A percentile compares a stretch with the other conserved stretches of the same genome.
Evolutionary conservation across 768 basidiomycete genomes (phyloP).

Genomic region (Terana coerulea): DNA sequence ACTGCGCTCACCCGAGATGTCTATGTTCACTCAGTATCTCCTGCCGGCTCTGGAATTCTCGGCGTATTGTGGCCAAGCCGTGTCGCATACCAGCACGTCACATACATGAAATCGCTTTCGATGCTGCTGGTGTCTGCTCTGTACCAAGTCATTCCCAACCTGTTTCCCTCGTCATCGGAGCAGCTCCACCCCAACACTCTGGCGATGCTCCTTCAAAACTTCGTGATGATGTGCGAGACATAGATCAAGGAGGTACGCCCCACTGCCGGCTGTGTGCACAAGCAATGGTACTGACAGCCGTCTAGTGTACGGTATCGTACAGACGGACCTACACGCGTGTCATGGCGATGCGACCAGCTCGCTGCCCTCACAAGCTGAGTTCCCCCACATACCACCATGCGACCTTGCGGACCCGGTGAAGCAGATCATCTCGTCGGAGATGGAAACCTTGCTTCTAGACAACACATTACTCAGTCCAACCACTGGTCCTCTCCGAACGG

Average conservation of each 20-base stretch:
- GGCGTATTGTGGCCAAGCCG: slow-evolving; percentile 54
- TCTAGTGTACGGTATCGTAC: slow-evolving; percentile 48
- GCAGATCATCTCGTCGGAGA: slow-evolving; percentile 45
- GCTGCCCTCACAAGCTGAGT: slow-evolving; percentile 27
- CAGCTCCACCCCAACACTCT: slow-evolving; percentile 8
- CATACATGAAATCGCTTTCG: slow-evolving; percentile 75
- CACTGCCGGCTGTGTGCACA: background rate
- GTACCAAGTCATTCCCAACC: slow-evolving; percentile 62
- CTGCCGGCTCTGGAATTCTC: slow-evolving; percentile 27
- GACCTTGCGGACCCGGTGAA: slow-evolving; percentile 35
- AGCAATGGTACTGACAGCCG: background rate
- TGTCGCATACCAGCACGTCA: slow-evolving; percentile 72
- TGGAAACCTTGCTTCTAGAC: slow-evolving; percentile 67
- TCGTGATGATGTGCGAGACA: too few species aligned
- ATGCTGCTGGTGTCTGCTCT: slow-evolving; percentile 72
- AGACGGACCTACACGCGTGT: slow-evolving; percentile 52
- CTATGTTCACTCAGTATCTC: slow-evolving; percentile 22
- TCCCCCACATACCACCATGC: slow-evolving; percentile 32
- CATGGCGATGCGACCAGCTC: slow-evolving; percentile 27
- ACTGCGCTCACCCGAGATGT: slow-evolving; percentile 22
- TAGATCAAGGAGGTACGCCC: slow-evolving; percentile 2
- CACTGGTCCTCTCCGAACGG: slow-evolving; percentile 48
- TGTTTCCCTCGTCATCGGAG: slow-evolving; percentile 44
- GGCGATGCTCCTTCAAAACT: background rate
- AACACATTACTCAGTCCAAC: slow-evolving; percentile 47